Conservation (phyloP, 192 early-diverging fungal genomes). For the Cladochytrium replicatum region DNA sequence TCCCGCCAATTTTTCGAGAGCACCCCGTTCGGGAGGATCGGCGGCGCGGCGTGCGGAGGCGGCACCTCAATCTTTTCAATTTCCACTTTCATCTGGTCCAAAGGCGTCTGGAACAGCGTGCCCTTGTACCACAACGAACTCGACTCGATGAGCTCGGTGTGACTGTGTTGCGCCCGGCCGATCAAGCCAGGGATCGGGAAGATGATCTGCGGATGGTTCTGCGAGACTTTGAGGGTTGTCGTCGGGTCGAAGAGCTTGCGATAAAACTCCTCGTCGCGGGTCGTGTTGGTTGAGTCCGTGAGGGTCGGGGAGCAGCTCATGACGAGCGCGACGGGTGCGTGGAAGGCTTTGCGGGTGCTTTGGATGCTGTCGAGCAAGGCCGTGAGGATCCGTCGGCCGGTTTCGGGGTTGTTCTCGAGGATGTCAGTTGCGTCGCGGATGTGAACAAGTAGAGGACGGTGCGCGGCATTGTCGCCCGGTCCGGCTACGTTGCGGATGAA, state of each 20-base stretch:
- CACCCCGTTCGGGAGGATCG: background rate
- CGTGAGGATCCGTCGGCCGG: conserved; percentile 15
- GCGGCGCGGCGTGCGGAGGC: conserved; percentile 14
- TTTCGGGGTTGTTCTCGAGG: conserved; percentile 10
- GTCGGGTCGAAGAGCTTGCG: conserved; percentile 13
- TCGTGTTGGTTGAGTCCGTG: conserved; percentile 10
- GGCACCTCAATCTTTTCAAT: conserved; percentile 35
- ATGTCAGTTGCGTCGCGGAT: conserved; percentile 30
- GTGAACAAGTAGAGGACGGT: conserved; percentile 13
- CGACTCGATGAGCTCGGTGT: conserved; percentile 1
- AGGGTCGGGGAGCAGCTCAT: conserved; percentile 23
- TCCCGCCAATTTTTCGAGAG: no score
- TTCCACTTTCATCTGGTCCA: conserved; percentile 24
- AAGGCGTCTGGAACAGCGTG: conserved; percentile 15
- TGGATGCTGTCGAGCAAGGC: conserved; percentile 19
- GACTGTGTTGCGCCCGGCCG: background rate
- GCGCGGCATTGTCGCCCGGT: no score
- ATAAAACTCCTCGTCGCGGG: conserved; percentile 11
- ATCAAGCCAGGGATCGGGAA: background rate
- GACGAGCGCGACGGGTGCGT: conserved; percentile 22
- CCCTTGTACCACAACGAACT: conserved; percentile 4
- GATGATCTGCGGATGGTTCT: no score
- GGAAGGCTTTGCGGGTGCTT: background rate
- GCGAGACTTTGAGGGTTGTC: background rate
- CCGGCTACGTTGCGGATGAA: no score